Base-by-base conservation (phyloP, 768 basidiomycete species). In the Trametes sanguinea region DNA sequence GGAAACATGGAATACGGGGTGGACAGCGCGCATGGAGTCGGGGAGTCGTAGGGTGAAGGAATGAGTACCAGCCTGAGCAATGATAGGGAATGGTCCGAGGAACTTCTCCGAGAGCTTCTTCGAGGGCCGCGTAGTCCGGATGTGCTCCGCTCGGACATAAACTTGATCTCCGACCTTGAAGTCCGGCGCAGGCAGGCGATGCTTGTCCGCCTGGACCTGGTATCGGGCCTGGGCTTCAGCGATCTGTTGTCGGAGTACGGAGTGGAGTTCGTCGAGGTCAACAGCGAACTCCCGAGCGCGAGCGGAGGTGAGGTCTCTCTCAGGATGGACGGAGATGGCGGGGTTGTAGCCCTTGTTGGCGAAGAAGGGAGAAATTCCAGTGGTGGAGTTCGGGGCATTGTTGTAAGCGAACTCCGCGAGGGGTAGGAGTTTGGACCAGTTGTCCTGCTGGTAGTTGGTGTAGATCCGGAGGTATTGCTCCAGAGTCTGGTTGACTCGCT, bases 391-490 rank as follows among this genome's bases (percentile, higher is more conserved):
- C 39, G 2, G 39, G 2, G 39, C 13, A 13, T 39, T 39, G 39
- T 39, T 39, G 39, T 39, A 39, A 7, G 39, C 39, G 13, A 39
- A 39, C 39, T 39, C 39, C 39, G 8, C 39, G 13, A 39, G 13
- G 39, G 39, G 39, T 39, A 44, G 43, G 14, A 44, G 43, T 6
- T 44, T 6, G 14, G 43, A 9, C 43, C 43, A 44, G 43, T 44
- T 44, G 43, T 44, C 43, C 43, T 44, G 14, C 14, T 44, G 43
- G 14, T 44, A 44, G 43, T 44, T 44, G 51, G n/a, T 22, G 37
- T 53, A 53, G n/a, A 53, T 39, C 17, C 71, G 69, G 6, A 82
- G 69, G 57, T 78, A 78, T 2, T 37, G 35, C 35, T 37, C 35
- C 35, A 37, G 35, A 11, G 35, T 37, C 35, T 37, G 35, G 35